phyloP scores from a whole-genome alignment of 257 asterid genomes.

The Solanum neorickii region DNA sequence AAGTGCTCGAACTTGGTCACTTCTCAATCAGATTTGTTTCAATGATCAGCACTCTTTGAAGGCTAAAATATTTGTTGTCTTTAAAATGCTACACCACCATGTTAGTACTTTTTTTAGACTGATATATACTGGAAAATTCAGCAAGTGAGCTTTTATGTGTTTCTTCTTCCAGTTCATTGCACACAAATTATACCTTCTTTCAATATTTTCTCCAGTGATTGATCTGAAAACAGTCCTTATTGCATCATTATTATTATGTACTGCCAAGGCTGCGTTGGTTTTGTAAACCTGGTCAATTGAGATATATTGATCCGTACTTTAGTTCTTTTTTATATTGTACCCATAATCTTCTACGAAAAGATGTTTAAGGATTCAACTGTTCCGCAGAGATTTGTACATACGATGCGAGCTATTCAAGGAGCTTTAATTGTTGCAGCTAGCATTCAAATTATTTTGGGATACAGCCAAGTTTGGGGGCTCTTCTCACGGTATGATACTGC shows the following conservation, averaged over 20 bases:
- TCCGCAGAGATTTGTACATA: constrained; percentile 67
- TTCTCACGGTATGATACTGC: constrained; percentile 63
- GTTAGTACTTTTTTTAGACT: not conserved
- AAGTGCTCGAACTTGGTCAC: constrained; percentile 5
- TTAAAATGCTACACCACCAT: not conserved
- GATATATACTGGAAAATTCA: not conserved
- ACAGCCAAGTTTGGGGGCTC: constrained; percentile 98
- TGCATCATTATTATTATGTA: not conserved
- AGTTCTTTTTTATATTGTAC: not conserved
- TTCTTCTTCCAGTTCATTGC: not conserved
- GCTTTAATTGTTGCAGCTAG: constrained; percentile 86
- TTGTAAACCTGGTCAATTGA: not conserved
- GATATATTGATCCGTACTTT: not conserved
- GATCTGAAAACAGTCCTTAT: not conserved
- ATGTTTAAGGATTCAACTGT: not conserved
- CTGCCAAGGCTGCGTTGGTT: not conserved
- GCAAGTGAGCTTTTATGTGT: not conserved
- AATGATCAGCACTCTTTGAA: not conserved
- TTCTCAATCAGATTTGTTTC: not conserved
- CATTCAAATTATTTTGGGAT: constrained; percentile 85
- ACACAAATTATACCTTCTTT: not conserved
- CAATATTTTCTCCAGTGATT: not conserved
- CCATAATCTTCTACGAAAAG: not conserved
- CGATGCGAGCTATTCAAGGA: constrained; percentile 98
- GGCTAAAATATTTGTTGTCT: not conserved